Evolutionary conservation across 768 basidiomycete species (phyloP), one percentile per base, ranked within the genome.

Genomic region (Bullera alba): DNA sequence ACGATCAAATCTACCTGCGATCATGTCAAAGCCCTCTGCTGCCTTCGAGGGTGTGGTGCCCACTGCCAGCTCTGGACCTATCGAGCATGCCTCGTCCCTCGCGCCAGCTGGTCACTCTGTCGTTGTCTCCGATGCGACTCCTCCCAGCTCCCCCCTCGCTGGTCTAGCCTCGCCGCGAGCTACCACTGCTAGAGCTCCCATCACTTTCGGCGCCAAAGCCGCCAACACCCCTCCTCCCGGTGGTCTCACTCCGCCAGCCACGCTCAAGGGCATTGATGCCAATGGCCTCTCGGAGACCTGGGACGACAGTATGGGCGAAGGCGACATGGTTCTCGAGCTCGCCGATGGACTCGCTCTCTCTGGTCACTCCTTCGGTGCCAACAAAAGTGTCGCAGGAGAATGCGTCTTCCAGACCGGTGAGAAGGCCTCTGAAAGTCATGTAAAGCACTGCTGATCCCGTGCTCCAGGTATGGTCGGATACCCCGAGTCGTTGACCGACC

Each of bases 351-450:
- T 87, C 48, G 84, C 86, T 1, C 87, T 82, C 65, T 78, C 85
- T 50, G 95, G 95, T 29, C 83, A 86, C 70, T 89, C 86, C 67
- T 97, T 99, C 68, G 95, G 95, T 65, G 90, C 89, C 3, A 80
- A 88, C 62, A 92, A 89, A 75, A 91, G 87, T 67, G 79, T 93
- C 27, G 80, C 93, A 16, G 95, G 95, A 63, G 95, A 99, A 80
- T 97, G 95, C 73, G 95, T 99, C 67, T 99, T 99, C 76, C 93
- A 96, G 77, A 99, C 95, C 34, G 95, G 95, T 92, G 67, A 71
- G 84, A 61, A 23, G 29, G 21, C 32, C 16, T 21, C 15, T 27
- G 29, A 2, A 32, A 17, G 29, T 3, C 38, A 38, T 22, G 19
- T 14, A 34, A 10, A 41, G n/a, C 10, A 42, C 5, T 30, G 27